Conservation (phyloP, 2,329 filamentous ascomycete species). For the Achaetomium macrosporum region DNA sequence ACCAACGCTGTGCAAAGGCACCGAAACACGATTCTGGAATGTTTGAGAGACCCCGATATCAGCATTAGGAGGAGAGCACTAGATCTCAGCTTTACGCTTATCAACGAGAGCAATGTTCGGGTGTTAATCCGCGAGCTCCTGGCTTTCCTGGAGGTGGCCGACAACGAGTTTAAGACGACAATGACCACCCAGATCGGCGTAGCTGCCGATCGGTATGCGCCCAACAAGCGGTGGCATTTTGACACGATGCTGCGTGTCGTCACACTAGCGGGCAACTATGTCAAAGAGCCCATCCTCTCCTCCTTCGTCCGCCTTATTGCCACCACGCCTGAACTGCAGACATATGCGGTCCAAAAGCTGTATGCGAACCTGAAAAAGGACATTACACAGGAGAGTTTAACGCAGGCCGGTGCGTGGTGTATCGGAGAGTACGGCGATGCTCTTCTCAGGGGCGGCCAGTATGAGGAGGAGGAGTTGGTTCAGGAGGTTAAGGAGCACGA, state of each 20-base stretch:
- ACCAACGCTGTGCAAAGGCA: conserved; percentile 96
- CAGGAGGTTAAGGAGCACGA: conserved; percentile 77
- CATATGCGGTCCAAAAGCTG: conserved; percentile 92
- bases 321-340: conserved; percentile 89
- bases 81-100: conserved; percentile 94
- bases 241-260: conserved; percentile 95
- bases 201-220: conserved; percentile 90
- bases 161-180: conserved; percentile 96
- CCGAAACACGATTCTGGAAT: conserved; percentile 95
- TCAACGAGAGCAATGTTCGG: conserved; percentile 93
- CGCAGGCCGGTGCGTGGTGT: conserved; percentile 89
- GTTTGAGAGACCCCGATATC: conserved; percentile 92
- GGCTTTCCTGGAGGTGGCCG: conserved; percentile 92
- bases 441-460: conserved; percentile 81
- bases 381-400: conserved; percentile 94
- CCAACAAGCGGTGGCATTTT: conserved; percentile 97
- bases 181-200: conserved; percentile 99
- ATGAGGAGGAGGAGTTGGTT: conserved; percentile 89
- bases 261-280: conserved; percentile 90
- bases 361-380: conserved; percentile 89
- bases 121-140: conserved; percentile 89
- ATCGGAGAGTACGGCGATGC: conserved; percentile 96
- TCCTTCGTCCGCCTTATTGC: conserved; percentile 95
- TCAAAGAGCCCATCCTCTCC: conserved; percentile 95
- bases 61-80: conserved; percentile 93